phyloP scores from a whole-genome alignment of 495 filamentous ascomycete genomes.

The Annulohypoxylon bovei region DNA sequence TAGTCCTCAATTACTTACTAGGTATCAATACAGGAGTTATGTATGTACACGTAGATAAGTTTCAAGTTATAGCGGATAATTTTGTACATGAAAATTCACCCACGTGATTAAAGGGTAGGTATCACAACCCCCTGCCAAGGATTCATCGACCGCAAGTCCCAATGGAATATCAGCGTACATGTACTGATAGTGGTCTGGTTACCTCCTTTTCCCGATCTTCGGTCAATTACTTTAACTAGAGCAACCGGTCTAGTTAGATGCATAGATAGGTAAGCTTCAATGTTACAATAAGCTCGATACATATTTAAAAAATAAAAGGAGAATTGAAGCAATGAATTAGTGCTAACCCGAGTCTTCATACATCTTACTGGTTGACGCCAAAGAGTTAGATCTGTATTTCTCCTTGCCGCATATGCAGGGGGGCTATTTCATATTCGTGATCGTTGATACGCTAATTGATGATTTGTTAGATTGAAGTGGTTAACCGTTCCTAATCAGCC shows the following conservation, averaged over 20 bases:
- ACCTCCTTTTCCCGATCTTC: neutral
- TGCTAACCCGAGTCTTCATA: too few species aligned
- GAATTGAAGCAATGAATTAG: too few species aligned
- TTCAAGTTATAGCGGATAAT: neutral
- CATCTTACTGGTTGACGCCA: neutral
- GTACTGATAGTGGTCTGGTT: neutral
- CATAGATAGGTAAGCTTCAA: too few species aligned
- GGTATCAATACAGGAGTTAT: too few species aligned
- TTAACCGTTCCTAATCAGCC: neutral
- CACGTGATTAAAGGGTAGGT: constrained; percentile 21
- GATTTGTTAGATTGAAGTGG: neutral
- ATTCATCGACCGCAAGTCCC: neutral
- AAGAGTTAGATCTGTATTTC: neutral
- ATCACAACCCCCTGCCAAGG: neutral
- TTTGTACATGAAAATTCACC: constrained; percentile 14
- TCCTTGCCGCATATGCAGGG: constrained; percentile 1
- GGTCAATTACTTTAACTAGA: neutral
- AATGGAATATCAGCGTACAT: neutral
- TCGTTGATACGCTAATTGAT: neutral
- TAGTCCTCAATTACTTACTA: too few species aligned
- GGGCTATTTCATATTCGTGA: neutral
- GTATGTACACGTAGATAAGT: neutral
- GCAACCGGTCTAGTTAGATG: too few species aligned
- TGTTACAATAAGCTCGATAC: too few species aligned
- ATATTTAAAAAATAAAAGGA: neutral